Percentiles rank a stretch among this genome's conserved stretches.
Evolutionary conservation across 768 basidiomycete species (phyloP).

Genomic region (Pleurotus cornucopiae): DNA sequence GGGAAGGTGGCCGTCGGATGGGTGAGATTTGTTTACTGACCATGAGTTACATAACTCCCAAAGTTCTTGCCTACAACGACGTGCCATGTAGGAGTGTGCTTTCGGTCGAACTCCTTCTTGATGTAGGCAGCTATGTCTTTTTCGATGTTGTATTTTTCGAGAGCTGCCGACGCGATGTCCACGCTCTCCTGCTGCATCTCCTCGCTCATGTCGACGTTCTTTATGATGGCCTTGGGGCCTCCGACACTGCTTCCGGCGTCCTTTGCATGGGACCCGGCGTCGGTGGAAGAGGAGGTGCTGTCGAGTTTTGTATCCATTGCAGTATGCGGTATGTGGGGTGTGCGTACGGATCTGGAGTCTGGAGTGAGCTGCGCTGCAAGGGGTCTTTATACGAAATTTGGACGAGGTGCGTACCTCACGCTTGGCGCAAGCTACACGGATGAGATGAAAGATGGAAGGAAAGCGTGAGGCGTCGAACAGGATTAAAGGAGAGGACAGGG

Average conservation of each 20-base stretch:
- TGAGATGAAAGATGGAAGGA: constrained; percentile 7
- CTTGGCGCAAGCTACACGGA: not conserved
- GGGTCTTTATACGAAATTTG: not conserved
- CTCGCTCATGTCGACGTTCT: constrained; percentile 95
- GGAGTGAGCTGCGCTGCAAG: not conserved
- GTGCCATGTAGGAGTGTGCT: constrained; percentile 95
- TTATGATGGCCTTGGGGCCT: constrained; percentile 84
- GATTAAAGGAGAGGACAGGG: constrained; percentile 8
- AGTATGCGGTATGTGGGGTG: constrained; percentile 9
- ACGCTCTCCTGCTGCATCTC: constrained; percentile 96
- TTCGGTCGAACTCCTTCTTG: constrained; percentile 96
- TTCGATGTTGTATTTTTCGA: constrained; percentile 92
- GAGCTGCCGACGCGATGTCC: constrained; percentile 78
- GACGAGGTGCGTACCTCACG: not conserved
- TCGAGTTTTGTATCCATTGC: constrained; percentile 57
- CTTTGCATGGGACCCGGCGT: constrained; percentile 39
- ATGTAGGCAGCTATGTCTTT: constrained; percentile 97
- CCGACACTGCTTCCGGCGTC: constrained; percentile 29
- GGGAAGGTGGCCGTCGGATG: constrained; percentile 4
- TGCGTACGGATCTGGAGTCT: not conserved
- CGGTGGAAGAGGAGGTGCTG: constrained; percentile 52
- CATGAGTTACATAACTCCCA: constrained; percentile 97
- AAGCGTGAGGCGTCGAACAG: constrained; percentile 4
- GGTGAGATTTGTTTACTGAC: constrained; percentile 42
- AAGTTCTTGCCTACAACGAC: constrained; percentile 99